Conservation (phyloP, 1,284 basidiomycete species). For the Moesziomyces sp. region DNA sequence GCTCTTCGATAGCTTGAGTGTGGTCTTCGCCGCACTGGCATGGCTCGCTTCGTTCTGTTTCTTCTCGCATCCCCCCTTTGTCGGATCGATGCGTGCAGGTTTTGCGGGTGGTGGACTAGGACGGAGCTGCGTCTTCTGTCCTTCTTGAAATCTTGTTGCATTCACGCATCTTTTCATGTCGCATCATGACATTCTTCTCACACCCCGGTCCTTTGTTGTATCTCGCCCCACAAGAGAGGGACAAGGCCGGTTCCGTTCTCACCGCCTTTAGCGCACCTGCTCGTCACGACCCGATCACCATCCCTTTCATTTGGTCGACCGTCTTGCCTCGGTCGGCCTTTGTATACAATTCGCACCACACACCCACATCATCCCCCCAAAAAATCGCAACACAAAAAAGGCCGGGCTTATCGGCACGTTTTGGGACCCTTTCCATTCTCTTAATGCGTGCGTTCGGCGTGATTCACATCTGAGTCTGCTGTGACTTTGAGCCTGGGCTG, state of each 20-base stretch:
- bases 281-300: constrained; percentile 11
- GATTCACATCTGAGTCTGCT: not conserved
- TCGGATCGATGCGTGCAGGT: constrained; percentile 13
- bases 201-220: constrained; percentile 42
- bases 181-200: constrained; percentile 8
- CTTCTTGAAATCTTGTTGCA: constrained; percentile 9
- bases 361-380: constrained; percentile 6
- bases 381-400: constrained; percentile 42
- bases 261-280: not conserved
- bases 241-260: not conserved
- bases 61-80: constrained; percentile 3
- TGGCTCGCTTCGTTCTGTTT: constrained; percentile 3
- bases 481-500: no score
- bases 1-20: not conserved
- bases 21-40: not conserved
- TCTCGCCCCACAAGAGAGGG: constrained; percentile 1
- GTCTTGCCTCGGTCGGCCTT: constrained; percentile 2
- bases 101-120: not conserved
- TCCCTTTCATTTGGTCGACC: constrained; percentile 4
- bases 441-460: not conserved
- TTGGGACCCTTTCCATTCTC: constrained; percentile 25
- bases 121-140: not conserved
- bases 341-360: constrained; percentile 29
- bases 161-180: constrained; percentile 5
- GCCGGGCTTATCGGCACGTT: constrained; percentile 37